Evolutionary conservation across 2,329 filamentous ascomycete genomes (phyloP), one percentile per base, ranked within the genome.

Genomic region (Didymella glomerata): DNA sequence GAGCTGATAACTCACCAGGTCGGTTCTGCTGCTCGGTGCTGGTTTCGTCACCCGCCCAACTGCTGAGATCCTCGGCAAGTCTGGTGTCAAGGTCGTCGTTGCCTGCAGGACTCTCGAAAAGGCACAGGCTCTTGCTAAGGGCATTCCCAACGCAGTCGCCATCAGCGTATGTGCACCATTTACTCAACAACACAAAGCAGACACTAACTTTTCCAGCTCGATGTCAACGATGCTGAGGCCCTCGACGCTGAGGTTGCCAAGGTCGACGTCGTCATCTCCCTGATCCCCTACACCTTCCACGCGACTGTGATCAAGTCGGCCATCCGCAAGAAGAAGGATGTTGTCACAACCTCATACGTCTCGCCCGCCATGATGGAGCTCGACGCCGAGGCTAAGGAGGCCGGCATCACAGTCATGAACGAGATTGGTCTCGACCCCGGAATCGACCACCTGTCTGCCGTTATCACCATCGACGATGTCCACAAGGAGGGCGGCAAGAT

Each of bases 341-440:
- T 98, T 61, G 93, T 98, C 74, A 97, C 94, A 59, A 97, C 94
- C 28, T 92, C 88, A 66, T 98, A 98, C 76, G 91, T 97, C 68
- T 96, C 91, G 4, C 92, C 92, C 3, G 91, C 92, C 66, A 97
- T 97, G 93, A 80, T 89, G 81, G 94, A 93, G 82, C 87, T 98
- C 49, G 90, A 97, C 72, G 83, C 88, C 70, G 83, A 90, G 70
- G 88, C 86, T 77, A 96, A 97, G 85, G 90, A 90, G 64, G 94
- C 94, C 18, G 93, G 93, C 62, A 97, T 97, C 76, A 96, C 92
- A 11, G 93, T 97, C 76, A 93, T 97, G 90, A 97, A 98, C 81
- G 94, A 98, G 69, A 76, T 77, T 52, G 72, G 71, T 62, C 78
- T 83, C 42, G 88, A 90, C 77, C 88, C 88, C 27, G 88, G 89